phyloP scores from a whole-genome alignment of 139 green algal genomes.

The Tetraselmis chui region DNA sequence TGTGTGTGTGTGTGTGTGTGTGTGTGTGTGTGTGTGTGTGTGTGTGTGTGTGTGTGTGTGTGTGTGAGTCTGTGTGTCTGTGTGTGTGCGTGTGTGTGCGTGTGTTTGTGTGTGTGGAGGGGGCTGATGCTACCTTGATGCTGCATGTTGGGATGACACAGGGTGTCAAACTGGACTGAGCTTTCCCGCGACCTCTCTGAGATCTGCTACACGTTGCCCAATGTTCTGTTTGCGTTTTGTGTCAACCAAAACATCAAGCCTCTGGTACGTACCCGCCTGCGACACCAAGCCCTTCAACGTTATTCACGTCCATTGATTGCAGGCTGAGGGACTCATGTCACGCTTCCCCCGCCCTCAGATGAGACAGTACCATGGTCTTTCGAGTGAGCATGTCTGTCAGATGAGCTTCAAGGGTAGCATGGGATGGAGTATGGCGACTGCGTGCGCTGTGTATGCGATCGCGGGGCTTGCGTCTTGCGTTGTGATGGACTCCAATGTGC shows the following conservation, averaged over 20 bases:
- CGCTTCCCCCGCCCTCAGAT: no score
- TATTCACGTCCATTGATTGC: no score
- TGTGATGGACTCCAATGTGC: neutral
- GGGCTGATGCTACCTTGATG: no score
- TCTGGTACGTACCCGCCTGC: neutral
- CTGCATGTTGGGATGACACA: no score
- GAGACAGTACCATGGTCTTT: neutral
- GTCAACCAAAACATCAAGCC: neutral
- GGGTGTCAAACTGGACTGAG: neutral
- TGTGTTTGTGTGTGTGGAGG: no score
- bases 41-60: no score
- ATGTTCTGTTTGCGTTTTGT: neutral
- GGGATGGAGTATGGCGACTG: neutral
- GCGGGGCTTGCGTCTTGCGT: neutral
- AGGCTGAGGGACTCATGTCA: no score
- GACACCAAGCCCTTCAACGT: neutral
- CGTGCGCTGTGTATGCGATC: neutral
- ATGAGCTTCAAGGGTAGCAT: neutral
- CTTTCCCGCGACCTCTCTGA: neutral
- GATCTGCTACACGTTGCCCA: neutral
- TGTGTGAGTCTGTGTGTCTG: no score
- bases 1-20: no score
- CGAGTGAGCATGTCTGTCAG: neutral
- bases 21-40: no score
- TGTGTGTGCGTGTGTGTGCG: no score